Conservation (phyloP, 345 rosid species). For the Eutrema japonicum region DNA sequence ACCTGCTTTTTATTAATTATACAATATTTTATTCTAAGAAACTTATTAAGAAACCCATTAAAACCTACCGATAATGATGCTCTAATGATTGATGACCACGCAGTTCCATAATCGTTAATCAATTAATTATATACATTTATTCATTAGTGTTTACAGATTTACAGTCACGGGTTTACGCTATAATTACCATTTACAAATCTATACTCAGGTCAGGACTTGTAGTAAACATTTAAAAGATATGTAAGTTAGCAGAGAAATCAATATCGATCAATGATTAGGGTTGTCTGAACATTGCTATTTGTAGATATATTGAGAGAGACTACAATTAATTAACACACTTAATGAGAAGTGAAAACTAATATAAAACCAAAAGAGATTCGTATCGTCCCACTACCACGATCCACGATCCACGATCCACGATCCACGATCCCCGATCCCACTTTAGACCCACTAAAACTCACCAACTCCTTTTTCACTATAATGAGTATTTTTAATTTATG, state of each 20-base stretch:
- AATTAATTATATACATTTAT: not conserved
- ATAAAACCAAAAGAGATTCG: constrained; percentile 1
- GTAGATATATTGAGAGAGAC: too few relatives aligned
- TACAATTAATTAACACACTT: too few relatives aligned
- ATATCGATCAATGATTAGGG: not conserved
- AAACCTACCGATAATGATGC: too few relatives aligned
- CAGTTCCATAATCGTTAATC: not conserved
- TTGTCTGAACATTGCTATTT: too few relatives aligned
- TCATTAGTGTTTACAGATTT: not conserved
- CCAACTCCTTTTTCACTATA: not conserved
- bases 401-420: not conserved
- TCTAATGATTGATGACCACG: not conserved
- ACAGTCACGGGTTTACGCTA: constrained; percentile 8
- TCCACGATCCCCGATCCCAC: constrained; percentile 8
- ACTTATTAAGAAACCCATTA: too few relatives aligned
- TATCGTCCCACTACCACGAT: not conserved
- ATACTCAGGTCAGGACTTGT: not conserved
- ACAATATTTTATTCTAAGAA: too few relatives aligned
- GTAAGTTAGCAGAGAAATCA: not conserved
- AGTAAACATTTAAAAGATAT: not conserved
- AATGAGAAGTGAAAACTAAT: not conserved
- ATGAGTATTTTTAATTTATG: too few relatives aligned
- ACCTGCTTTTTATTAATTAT: too few relatives aligned
- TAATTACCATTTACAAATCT: not conserved
- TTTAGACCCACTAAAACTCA: constrained; percentile 4